Conservation (phyloP, 805 yeast species). For the Jamesozyma rosinii region DNA sequence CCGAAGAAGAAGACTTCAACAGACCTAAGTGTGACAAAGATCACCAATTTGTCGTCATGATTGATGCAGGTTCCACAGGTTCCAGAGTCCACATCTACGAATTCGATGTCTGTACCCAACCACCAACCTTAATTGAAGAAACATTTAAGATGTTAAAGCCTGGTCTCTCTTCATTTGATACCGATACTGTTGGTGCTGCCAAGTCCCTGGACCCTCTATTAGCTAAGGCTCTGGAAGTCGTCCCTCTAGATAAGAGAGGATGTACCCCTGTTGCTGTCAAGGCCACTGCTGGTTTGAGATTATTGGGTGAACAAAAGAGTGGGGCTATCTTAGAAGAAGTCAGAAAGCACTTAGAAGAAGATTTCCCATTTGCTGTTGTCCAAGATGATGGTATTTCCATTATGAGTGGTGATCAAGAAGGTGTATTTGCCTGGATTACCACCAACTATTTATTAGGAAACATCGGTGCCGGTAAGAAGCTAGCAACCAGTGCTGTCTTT, state of each 20-base stretch:
- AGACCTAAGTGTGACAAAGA: constrained; percentile 26
- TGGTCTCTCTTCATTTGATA: constrained; percentile 79
- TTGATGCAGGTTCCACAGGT: constrained; percentile 97
- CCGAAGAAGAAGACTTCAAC: constrained; percentile 14
- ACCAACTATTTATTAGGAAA: constrained; percentile 88
- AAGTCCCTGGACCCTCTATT: constrained; percentile 77
- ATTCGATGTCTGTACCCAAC: constrained; percentile 76
- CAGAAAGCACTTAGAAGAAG: constrained; percentile 57
- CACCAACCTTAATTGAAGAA: constrained; percentile 75
- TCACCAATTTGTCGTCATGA: constrained; percentile 75
- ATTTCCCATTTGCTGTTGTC: constrained; percentile 89
- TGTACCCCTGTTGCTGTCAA: constrained; percentile 95
- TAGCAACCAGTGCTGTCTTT: constrained; percentile 91
- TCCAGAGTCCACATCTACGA: constrained; percentile 91
- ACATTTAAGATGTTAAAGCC: constrained; percentile 83
- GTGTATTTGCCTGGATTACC: constrained; percentile 98
- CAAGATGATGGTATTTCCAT: constrained; percentile 78
- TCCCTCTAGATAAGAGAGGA: constrained; percentile 61
- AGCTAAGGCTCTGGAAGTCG: constrained; percentile 60
- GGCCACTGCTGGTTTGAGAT: constrained; percentile 94
- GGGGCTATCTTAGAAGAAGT: constrained; percentile 67
- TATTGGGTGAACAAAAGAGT: constrained; percentile 70
- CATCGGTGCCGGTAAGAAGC: constrained; percentile 65
- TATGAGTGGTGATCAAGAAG: constrained; percentile 96
- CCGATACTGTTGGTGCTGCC: constrained; percentile 80